These are phyloP conservation scores for Ephemerocybe angulata DNA, from an alignment of 768 basidiomycete species.

Conservation along the genomic window DNA sequence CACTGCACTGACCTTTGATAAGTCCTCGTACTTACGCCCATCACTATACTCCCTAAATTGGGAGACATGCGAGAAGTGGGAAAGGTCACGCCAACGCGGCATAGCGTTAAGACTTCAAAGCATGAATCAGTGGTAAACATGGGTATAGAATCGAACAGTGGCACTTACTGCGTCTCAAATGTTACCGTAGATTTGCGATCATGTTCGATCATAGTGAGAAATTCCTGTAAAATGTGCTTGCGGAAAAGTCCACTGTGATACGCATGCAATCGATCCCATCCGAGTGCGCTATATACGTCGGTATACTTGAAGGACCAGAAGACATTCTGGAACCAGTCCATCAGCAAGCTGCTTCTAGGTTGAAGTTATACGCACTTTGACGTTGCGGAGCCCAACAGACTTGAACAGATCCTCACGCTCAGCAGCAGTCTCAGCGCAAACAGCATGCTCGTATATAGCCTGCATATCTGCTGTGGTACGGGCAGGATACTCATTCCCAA, in stretches of 20 bases:
- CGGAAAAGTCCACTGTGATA: constrained; percentile 29
- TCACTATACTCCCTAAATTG: constrained; percentile 24
- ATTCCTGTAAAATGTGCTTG: constrained; percentile 25
- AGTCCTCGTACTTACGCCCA: constrained; percentile 28
- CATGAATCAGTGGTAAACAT: not conserved
- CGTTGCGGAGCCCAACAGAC: constrained; percentile 16
- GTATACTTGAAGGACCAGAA: constrained; percentile 36
- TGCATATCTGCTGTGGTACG: constrained; percentile 16
- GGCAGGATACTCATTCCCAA: constrained; percentile 11
- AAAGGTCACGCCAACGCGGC: constrained; percentile 30
- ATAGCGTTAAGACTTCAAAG: constrained; percentile 6
- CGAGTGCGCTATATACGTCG: constrained; percentile 30
- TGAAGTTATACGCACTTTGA: constrained; percentile 16
- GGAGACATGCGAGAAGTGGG: constrained; percentile 25
- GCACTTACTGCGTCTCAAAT: not conserved
- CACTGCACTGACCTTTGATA: constrained; percentile 29
- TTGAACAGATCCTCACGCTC: constrained; percentile 21
- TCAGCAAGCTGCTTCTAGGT: not conserved
- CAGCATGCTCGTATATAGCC: constrained; percentile 8
- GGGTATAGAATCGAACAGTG: not conserved
- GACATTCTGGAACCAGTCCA: constrained; percentile 28
- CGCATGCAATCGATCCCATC: constrained; percentile 39
- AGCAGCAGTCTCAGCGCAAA: not conserved
- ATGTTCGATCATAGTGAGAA: not conserved
- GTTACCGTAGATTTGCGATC: not conserved